phyloP scores from a whole-genome alignment of 2,329 filamentous ascomycete genomes.

The Knoxdaviesia capensis region DNA sequence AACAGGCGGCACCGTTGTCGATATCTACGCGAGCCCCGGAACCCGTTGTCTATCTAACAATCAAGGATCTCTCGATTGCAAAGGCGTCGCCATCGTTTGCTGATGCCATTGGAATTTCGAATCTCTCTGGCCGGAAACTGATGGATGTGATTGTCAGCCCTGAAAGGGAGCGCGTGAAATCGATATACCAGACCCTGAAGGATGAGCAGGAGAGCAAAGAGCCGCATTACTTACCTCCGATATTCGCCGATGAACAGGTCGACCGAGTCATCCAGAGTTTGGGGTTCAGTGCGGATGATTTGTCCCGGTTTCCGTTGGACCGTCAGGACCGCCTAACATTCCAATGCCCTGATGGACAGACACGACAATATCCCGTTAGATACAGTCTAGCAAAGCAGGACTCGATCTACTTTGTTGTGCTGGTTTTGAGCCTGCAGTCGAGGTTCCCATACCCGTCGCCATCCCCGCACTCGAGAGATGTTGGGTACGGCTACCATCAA shows the following conservation, averaged over 20 bases:
- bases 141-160: constrained; percentile 28
- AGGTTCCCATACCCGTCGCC: constrained; percentile 23
- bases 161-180: constrained; percentile 31
- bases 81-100: constrained; percentile 34
- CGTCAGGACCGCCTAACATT: constrained; percentile 36
- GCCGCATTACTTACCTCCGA: constrained; percentile 43
- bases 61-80: constrained; percentile 32
- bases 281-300: constrained; percentile 30
- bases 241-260: constrained; percentile 33
- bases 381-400: constrained; percentile 38
- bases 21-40: constrained; percentile 22
- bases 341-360: constrained; percentile 27
- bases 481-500: constrained; percentile 18
- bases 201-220: constrained; percentile 36
- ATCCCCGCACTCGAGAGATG: constrained; percentile 22
- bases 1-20: constrained; percentile 9
- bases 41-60: constrained; percentile 35
- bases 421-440: constrained; percentile 19
- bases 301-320: constrained; percentile 29
- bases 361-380: constrained; percentile 26
- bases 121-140: constrained; percentile 27
- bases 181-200: constrained; percentile 30
- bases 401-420: constrained; percentile 40
- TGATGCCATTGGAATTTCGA: constrained; percentile 29
- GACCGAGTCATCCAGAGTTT: constrained; percentile 33